phyloP scores from a whole-genome alignment of 495 filamentous ascomycete genomes.

The Jackrogersella minutella region DNA sequence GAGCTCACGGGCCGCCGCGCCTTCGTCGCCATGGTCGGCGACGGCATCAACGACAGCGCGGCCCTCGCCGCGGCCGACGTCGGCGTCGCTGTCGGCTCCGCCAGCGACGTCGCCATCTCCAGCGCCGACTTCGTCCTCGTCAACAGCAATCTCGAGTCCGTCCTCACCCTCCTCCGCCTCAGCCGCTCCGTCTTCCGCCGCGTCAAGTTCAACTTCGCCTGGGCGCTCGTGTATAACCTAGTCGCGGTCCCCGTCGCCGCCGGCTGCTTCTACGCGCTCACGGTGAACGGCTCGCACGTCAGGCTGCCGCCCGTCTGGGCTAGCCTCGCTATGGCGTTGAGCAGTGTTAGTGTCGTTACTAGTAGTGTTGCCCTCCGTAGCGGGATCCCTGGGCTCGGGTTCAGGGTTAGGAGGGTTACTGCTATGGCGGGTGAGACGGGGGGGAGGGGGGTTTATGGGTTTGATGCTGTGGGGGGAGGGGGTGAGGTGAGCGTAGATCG shows the following conservation, averaged over 20 bases:
- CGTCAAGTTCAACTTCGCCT: slow-evolving; percentile 86
- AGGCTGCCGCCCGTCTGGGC: slow-evolving; percentile 85
- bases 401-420: slow-evolving; percentile 37
- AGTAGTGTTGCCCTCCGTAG: slow-evolving; percentile 74
- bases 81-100: slow-evolving; percentile 83
- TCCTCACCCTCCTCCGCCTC: slow-evolving; percentile 77
- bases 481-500: not conserved
- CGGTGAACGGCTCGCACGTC: slow-evolving; percentile 59
- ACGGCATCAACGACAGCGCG: slow-evolving; percentile 90
- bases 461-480: not conserved
- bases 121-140: slow-evolving; percentile 88
- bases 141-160: slow-evolving; percentile 69
- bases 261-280: slow-evolving; percentile 78
- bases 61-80: slow-evolving; percentile 83
- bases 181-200: slow-evolving; percentile 75
- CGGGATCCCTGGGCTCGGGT: slow-evolving; percentile 57
- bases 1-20: slow-evolving; percentile 47
- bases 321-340: slow-evolving; percentile 84
- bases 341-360: slow-evolving; percentile 79
- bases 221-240: slow-evolving; percentile 88
- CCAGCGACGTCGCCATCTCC: slow-evolving; percentile 84
- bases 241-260: slow-evolving; percentile 83
- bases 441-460: not conserved
- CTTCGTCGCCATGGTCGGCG: slow-evolving; percentile 69
- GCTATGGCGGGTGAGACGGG: not conserved